Evolutionary conservation across 2,329 filamentous ascomycete species (phyloP).

Genomic region (Colletotrichum truncatum): DNA sequence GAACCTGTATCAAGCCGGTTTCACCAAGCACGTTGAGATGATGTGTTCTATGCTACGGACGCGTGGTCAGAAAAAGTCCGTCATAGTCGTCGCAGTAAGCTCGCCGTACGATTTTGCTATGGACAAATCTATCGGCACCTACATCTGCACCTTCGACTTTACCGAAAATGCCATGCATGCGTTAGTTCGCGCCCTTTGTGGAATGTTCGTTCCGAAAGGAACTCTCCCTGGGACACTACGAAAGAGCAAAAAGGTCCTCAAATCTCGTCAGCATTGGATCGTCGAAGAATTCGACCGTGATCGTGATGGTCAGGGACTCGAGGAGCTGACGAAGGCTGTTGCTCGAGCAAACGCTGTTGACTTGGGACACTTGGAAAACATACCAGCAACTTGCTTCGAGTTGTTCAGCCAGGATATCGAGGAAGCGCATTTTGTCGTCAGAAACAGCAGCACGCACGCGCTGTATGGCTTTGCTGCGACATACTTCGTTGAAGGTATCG

Average conservation of each 20-base stretch:
- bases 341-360: slow-evolving; percentile 73
- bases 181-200: slow-evolving; percentile 84
- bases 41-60: slow-evolving; percentile 87
- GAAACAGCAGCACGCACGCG: slow-evolving; percentile 91
- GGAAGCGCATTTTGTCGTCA: slow-evolving; percentile 89
- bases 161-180: slow-evolving; percentile 91
- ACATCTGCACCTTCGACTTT: slow-evolving; percentile 96
- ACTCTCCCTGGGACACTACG: slow-evolving; percentile 78
- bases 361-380: slow-evolving; percentile 74
- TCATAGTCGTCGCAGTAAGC: slow-evolving; percentile 92
- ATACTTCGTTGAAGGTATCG: slow-evolving; percentile 78
- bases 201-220: slow-evolving; percentile 70
- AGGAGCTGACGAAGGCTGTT: slow-evolving; percentile 77
- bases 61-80: slow-evolving; percentile 83
- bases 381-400: slow-evolving; percentile 79
- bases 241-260: slow-evolving; percentile 86
- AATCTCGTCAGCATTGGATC: slow-evolving; percentile 94
- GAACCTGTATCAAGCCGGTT: slow-evolving; percentile 92
- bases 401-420: slow-evolving; percentile 75
- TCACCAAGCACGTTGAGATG: slow-evolving; percentile 96
- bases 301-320: slow-evolving; percentile 77
- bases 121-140: slow-evolving; percentile 89
- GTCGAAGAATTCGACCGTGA: slow-evolving; percentile 88
- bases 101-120: slow-evolving; percentile 97
- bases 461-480: slow-evolving; percentile 93